phyloP scores from a whole-genome alignment of 768 basidiomycete species.

The Mycena belliarum region DNA sequence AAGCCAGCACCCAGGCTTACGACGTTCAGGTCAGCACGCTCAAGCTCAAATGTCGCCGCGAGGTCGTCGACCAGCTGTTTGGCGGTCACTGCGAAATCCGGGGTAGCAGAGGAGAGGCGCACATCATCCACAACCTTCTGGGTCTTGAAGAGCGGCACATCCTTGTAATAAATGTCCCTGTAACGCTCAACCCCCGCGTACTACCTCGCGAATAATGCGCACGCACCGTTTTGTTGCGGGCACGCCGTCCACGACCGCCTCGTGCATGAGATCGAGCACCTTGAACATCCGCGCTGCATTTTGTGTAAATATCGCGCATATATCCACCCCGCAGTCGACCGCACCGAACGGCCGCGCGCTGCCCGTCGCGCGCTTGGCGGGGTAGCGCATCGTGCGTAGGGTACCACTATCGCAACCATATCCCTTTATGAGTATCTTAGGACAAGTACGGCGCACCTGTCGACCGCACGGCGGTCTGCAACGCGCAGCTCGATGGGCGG shows the following conservation, averaged over 20 bases:
- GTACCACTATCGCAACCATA: no score
- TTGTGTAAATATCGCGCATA: neutral
- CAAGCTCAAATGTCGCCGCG: constrained; percentile 76
- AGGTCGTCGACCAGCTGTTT: constrained; percentile 59
- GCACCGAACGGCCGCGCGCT: constrained; percentile 47
- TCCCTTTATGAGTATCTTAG: no score
- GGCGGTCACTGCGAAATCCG: neutral
- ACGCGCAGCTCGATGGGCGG: constrained; percentile 14
- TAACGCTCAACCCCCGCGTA: neutral
- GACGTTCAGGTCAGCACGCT: constrained; percentile 78
- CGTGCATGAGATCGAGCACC: neutral
- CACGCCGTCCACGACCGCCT: neutral
- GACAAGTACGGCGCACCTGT: neutral
- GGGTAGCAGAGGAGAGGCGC: constrained; percentile 11
- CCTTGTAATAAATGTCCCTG: constrained; percentile 56
- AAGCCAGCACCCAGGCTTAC: constrained; percentile 42
- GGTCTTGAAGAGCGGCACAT: constrained; percentile 73
- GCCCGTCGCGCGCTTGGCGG: constrained; percentile 33
- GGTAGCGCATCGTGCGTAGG: constrained; percentile 30
- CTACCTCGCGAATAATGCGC: neutral
- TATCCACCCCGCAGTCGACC: neutral
- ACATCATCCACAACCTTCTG: constrained; percentile 84
- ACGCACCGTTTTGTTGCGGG: neutral
- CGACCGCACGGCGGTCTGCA: constrained; percentile 7
- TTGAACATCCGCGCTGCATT: neutral